Base-by-base conservation (phyloP, 768 basidiomycete species). In the Trametes villosa region DNA sequence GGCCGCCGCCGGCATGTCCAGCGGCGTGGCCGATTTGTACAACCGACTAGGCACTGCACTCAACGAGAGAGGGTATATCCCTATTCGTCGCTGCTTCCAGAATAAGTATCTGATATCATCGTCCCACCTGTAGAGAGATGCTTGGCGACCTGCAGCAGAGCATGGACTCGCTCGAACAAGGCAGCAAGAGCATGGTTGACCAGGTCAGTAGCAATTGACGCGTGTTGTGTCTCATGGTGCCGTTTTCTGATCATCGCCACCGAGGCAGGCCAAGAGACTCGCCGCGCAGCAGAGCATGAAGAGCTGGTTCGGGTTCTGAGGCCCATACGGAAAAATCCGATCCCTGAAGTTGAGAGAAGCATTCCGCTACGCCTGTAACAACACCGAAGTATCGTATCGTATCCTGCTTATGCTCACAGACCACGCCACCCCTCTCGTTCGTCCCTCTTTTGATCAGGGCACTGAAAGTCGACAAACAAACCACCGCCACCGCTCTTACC, bases 201-300 rank as follows among this genome's bases (percentile, higher is more conserved):
- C 86, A 90, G 80, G 87, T 86, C 55, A 57, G 64, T 59, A 15
- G 36, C 6, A 4, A 4, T 38, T 41, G 13, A 54, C 9, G 33
- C 49, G 24, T 36, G 45, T 2, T 22, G 4, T 38, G 36, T 38
- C 36, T n/a, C 30, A 29, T 13, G 18, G 13, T 46, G 30, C 24
- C 7, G 50, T 51, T 31, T 24, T 30, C n/a, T 47, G 41, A 30
- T 46, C 22, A 53, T 26, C n/a, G 2, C 30, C 30, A 15, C 31
- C 60, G 20, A 36, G 29, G 12, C 53, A 88, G 84, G 87, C 88
- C 7, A 89, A 87, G 68, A 77, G 78, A 40, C 69, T 88, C 6
- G 88, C 88, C 17, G 74, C 85, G 15, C 79, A 86, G 65, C 86
- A 89, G 65, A 79, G 81, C 1, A 78, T 85, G 22, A 89, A 86